Evolutionary conservation across 2,329 filamentous ascomycete genomes (phyloP), one percentile per base, ranked within the genome.

Genomic region (Colletotrichum euphorbiae): DNA sequence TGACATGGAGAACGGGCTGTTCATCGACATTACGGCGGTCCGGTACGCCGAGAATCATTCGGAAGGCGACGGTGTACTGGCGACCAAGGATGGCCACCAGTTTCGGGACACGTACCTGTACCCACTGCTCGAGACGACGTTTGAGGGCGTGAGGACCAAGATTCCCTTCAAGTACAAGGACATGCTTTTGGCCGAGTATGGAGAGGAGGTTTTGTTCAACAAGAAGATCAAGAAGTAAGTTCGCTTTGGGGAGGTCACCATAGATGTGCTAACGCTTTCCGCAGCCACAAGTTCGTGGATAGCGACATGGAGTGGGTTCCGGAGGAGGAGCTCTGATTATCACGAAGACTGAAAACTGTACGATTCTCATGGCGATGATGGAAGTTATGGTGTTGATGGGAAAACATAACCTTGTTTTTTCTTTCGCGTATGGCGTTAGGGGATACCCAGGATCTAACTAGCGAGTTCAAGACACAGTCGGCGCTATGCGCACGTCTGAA

Each of bases 121-220:
- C 73, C 91, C 91, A 0, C 80, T 94, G 74, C 83, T 89, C n/a
- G 85, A 89, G 68, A 91, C 89, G 1, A 84, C 82, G 1, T 93
- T 92, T 64, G 91, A 93, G 73, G 90, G 89, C 0, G 84, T 89
- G 0, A 80, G 84, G 0, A 90, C 86, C 51, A 89, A 89, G 77
- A 89, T 93, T 24, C 91, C 91, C 0, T 89, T 84, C 72, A 79
- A 81, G 7, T 91, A 89, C 73, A 82, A 85, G 68, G 85, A 87
- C 52, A 82, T 91, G 55, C 78, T 91, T 1, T 79, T 80, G 19
- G 81, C 85, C 9, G 88, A 91, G 73, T 91, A 91, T 71, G 79
- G 84, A 4, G 74, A 81, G 54, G 82, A 79, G 50, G 82, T 88
- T 0, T 73, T 91, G 65, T 81, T 78, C 1, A 77, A 81, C 17